Conservation (phyloP, 208 protist species). For the Leishmania braziliensis region DNA sequence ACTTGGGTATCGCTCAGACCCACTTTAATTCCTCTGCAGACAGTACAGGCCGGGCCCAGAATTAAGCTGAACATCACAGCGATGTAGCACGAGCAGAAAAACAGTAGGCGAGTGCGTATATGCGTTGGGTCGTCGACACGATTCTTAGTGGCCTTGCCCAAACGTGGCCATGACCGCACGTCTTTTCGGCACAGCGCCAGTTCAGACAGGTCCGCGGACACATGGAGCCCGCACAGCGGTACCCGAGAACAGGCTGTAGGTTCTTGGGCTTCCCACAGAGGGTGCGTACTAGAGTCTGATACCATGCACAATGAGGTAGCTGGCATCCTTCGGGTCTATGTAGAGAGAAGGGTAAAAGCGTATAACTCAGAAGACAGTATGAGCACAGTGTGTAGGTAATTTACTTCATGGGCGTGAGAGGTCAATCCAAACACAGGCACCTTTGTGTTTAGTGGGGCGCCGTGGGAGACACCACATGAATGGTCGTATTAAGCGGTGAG, state of each 20-base stretch:
- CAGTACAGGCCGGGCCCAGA: neutral
- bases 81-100: neutral
- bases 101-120: neutral
- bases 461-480: conserved; percentile 27
- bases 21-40: neutral
- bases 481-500: conserved; percentile 76
- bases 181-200: neutral
- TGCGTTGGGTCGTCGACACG: neutral
- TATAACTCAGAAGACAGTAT: neutral
- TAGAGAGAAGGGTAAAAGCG: neutral
- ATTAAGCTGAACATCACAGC: neutral
- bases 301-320: neutral
- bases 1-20: neutral
- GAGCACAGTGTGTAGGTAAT: neutral
- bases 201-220: neutral
- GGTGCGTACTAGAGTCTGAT: neutral
- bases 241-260: neutral
- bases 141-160: neutral
- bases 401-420: neutral
- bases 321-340: neutral
- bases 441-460: neutral
- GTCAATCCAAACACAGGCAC: neutral
- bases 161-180: neutral
- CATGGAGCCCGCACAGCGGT: neutral
- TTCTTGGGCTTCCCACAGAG: neutral